These are phyloP conservation scores for Pseudonitzschia delicatissima DNA, from an alignment of 108 stramenopile genomes.

Conservation along the genomic window DNA sequence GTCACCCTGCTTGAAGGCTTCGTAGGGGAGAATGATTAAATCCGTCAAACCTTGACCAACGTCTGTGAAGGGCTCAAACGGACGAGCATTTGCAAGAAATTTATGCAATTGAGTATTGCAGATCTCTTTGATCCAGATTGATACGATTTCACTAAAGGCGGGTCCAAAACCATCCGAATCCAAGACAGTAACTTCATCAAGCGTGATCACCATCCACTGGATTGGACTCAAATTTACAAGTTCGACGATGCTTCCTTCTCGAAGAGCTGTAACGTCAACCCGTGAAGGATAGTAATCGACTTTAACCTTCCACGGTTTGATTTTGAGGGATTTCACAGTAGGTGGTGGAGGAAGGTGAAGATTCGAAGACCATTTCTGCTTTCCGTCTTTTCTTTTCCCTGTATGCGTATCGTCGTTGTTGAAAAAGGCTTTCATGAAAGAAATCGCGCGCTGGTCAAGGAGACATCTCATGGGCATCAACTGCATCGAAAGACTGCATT, in stretches of 20 bases:
- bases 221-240: constrained; percentile 81
- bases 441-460: constrained; percentile 70
- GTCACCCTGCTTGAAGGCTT: constrained; percentile 54
- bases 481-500: constrained; percentile 62
- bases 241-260: constrained; percentile 75
- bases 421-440: constrained; percentile 72
- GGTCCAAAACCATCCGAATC: constrained; percentile 68
- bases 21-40: constrained; percentile 69
- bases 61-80: constrained; percentile 68
- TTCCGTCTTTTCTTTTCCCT: background rate
- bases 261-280: constrained; percentile 62
- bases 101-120: constrained; percentile 80
- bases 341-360: constrained; percentile 48
- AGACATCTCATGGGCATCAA: constrained; percentile 74
- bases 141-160: constrained; percentile 47
- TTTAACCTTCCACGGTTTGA: constrained; percentile 78
- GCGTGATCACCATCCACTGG: constrained; percentile 72
- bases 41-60: constrained; percentile 62
- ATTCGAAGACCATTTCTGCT: constrained; percentile 9
- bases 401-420: constrained; percentile 17
- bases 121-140: constrained; percentile 75
- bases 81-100: constrained; percentile 71
- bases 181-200: constrained; percentile 56
- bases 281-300: constrained; percentile 78
- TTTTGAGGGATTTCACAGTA: constrained; percentile 54